A percentile compares a stretch with the other conserved stretches of the same genome.
Evolutionary conservation across 495 filamentous ascomycete genomes (phyloP).

Genomic region (Sphaerosporella brunnea): DNA sequence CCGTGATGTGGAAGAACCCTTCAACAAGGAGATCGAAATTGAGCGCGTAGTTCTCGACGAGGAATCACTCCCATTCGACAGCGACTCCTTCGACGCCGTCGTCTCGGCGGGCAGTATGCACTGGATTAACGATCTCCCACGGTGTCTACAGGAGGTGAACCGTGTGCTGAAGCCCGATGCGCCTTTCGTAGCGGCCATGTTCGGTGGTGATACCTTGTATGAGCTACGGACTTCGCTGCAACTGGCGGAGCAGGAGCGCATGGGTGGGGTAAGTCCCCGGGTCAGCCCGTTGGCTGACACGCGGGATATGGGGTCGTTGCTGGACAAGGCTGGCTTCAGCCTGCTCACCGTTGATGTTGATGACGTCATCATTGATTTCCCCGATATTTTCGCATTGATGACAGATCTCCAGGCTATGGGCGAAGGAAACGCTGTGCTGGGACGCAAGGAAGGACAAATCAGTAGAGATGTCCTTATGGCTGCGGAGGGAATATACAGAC

Average conservation of each 20-base stretch:
- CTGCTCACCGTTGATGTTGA: conserved; percentile 94
- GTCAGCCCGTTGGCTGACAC: conserved; percentile 85
- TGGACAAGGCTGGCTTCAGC: conserved; percentile 78
- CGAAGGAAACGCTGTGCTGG: conserved; percentile 69
- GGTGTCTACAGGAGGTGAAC: conserved; percentile 62
- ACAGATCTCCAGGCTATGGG: conserved; percentile 87
- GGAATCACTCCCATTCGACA: conserved; percentile 54
- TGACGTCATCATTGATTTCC: conserved; percentile 90
- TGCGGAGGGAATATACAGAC: conserved; percentile 71
- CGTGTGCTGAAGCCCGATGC: conserved; percentile 70
- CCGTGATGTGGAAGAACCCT: conserved; percentile 60
- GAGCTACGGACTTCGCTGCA: conserved; percentile 90
- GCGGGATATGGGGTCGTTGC: conserved; percentile 69
- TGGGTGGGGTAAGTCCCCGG: conserved; percentile 73
- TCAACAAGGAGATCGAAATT: conserved; percentile 56
- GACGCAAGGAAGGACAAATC: conserved; percentile 58
- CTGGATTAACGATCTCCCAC: conserved; percentile 94
- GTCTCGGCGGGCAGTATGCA: conserved; percentile 76
- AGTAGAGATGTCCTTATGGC: conserved; percentile 72
- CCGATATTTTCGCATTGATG: conserved; percentile 84
- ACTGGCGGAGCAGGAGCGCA: conserved; percentile 72
- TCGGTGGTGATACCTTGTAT: conserved; percentile 83
- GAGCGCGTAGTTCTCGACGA: conserved; percentile 49
- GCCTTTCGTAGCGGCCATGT: conserved; percentile 89
- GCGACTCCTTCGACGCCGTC: conserved; percentile 72